Evolutionary conservation across 2,329 filamentous ascomycete species (phyloP).

Genomic region (Cladosporium sp.): DNA sequence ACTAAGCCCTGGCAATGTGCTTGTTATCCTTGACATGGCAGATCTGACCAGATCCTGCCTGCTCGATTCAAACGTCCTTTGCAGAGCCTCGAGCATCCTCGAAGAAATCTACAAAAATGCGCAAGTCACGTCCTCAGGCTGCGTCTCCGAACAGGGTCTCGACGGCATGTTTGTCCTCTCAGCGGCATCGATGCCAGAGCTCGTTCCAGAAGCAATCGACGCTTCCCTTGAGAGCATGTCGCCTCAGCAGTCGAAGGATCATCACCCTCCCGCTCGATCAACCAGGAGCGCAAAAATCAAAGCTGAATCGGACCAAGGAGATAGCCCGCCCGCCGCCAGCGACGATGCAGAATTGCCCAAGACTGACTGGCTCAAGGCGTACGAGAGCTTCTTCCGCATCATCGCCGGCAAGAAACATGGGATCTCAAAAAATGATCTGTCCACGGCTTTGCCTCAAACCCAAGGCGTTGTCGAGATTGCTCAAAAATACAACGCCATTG

Average conservation of each 20-base stretch:
- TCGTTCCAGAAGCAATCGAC: not conserved
- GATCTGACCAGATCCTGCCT: conserved; percentile 17
- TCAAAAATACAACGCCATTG: conserved; percentile 19
- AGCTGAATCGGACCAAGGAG: not conserved
- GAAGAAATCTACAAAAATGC: not conserved
- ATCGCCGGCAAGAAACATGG: conserved; percentile 23
- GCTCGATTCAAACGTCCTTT: conserved; percentile 1
- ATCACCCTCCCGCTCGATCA: not conserved
- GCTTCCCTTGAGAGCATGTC: not conserved
- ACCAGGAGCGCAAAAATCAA: not conserved
- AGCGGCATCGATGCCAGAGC: not conserved
- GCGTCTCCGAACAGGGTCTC: not conserved
- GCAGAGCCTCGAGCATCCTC: not conserved
- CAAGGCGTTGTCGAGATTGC: conserved; percentile 35
- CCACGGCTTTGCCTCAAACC: conserved; percentile 28
- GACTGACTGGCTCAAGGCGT: conserved; percentile 23
- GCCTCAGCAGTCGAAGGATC: not conserved
- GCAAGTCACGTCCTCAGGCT: not conserved
- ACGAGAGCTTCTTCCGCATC: conserved; percentile 30
- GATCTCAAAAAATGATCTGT: conserved; percentile 19
- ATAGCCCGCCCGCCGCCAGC: not conserved
- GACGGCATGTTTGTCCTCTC: not conserved
- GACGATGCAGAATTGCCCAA: no score
- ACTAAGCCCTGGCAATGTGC: conserved; percentile 16
- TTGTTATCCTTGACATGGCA: conserved; percentile 15